Evolutionary conservation across 768 basidiomycete species (phyloP).

Genomic region (Lactarius tabidus): DNA sequence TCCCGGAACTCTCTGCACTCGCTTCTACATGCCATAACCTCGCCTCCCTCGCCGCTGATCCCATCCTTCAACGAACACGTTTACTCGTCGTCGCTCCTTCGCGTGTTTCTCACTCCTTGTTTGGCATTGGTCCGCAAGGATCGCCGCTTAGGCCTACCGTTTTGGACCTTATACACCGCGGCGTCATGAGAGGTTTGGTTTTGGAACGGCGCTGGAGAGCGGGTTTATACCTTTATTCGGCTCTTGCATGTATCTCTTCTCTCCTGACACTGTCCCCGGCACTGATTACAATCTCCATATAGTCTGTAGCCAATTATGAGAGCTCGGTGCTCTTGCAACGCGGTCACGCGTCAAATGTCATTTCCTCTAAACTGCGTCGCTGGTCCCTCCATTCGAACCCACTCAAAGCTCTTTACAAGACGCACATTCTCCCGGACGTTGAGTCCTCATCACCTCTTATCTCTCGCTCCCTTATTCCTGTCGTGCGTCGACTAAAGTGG

Average conservation of each 20-base stretch:
- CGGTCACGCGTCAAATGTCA: constrained; percentile 46
- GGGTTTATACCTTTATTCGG: constrained; percentile 62
- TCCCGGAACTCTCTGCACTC: constrained; percentile 62
- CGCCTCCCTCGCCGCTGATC: constrained; percentile 52
- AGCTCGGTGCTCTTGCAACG: constrained; percentile 50
- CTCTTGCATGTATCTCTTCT: constrained; percentile 41
- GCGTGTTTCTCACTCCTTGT: constrained; percentile 60
- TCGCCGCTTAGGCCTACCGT: constrained; percentile 58
- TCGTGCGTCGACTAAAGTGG: constrained; percentile 68
- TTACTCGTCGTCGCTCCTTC: constrained; percentile 62
- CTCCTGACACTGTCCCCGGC: constrained; percentile 3
- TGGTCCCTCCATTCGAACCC: constrained; percentile 37
- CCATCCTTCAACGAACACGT: constrained; percentile 58
- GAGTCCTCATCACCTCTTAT: constrained; percentile 54
- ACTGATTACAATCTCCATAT: constrained; percentile 1
- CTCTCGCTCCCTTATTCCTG: constrained; percentile 58
- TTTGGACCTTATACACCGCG: constrained; percentile 61
- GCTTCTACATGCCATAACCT: constrained; percentile 47
- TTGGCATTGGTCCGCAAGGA: constrained; percentile 54
- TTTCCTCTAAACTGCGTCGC: constrained; percentile 52
- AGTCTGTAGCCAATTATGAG: constrained; percentile 71
- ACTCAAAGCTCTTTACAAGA: constrained; percentile 44
- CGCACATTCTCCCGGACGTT: constrained; percentile 58
- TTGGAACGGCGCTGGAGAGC: constrained; percentile 64
- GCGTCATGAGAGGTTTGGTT: constrained; percentile 64